Evolutionary conservation across 2,329 filamentous ascomycete species (phyloP).

Genomic region (Pseudogymnoascus sp.): DNA sequence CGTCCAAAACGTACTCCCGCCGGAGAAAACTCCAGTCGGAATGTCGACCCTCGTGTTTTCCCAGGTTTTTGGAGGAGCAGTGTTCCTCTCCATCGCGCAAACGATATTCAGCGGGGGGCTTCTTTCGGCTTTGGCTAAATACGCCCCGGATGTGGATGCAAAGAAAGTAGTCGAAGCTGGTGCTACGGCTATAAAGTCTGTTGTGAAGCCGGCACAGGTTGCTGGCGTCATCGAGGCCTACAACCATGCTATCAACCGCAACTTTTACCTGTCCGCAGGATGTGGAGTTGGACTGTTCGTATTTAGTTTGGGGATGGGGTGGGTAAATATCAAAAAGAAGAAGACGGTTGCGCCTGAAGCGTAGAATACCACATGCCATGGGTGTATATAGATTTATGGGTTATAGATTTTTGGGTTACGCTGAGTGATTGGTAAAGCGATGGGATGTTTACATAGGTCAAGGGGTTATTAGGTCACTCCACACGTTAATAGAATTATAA

Average conservation of each 20-base stretch:
- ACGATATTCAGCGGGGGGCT: slow-evolving; percentile 24
- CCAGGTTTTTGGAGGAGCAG: slow-evolving; percentile 26
- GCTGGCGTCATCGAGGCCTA: slow-evolving; percentile 36
- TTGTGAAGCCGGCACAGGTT: slow-evolving; percentile 29
- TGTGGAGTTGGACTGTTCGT: slow-evolving; percentile 13
- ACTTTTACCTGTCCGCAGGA: slow-evolving; percentile 20
- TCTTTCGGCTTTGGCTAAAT: slow-evolving; percentile 23
- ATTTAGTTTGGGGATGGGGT: slow-evolving; percentile 37
- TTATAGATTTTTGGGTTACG: not conserved
- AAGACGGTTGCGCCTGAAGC: slow-evolving; percentile 9
- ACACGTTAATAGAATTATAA: not conserved
- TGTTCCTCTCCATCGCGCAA: slow-evolving; percentile 27
- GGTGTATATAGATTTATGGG: not conserved
- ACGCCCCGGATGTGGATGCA: slow-evolving; percentile 29
- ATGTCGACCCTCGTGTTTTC: slow-evolving; percentile 30
- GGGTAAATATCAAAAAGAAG: slow-evolving; percentile 38
- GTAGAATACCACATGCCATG: not conserved
- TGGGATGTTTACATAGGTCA: not conserved
- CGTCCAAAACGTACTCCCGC: slow-evolving; percentile 26
- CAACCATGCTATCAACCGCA: slow-evolving; percentile 24
- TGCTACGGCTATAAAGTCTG: slow-evolving; percentile 32
- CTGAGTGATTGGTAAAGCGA: not conserved
- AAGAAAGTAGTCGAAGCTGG: slow-evolving; percentile 33
- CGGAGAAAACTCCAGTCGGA: slow-evolving; percentile 25
- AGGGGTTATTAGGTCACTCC: not conserved